A percentile compares a stretch with the other conserved stretches of the same genome.
These are phyloP conservation scores for Tuber borchii DNA, from an alignment of 495 filamentous ascomycete species.

Conservation along the genomic window DNA sequence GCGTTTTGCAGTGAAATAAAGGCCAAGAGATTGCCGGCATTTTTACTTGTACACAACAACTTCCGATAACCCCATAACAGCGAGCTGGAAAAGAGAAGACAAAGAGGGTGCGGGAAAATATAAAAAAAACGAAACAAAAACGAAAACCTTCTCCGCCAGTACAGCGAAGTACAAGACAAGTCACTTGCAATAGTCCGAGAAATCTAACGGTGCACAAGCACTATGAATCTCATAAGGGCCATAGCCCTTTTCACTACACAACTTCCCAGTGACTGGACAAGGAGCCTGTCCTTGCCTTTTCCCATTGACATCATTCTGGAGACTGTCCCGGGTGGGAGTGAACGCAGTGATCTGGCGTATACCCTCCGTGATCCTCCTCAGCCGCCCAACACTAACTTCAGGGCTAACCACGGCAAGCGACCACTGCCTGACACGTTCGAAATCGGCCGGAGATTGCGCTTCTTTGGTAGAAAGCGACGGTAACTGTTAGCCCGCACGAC, in stretches of 20 bases:
- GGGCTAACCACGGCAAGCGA: too few species aligned
- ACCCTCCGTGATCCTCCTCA: neutral
- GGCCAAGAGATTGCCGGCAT: neutral
- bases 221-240: neutral
- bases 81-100: neutral
- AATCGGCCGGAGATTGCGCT: neutral
- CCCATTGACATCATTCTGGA: neutral
- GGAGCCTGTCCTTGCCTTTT: neutral
- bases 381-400: neutral
- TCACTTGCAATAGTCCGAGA: neutral
- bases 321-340: neutral
- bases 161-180: neutral
- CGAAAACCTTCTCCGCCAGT: neutral
- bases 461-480: neutral
- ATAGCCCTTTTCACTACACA: neutral
- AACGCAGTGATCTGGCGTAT: neutral
- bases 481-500: neutral
- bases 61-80: neutral
- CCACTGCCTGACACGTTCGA: neutral
- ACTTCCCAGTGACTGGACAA: neutral
- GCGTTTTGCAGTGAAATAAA: neutral
- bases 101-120: neutral
- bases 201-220: neutral
- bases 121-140: neutral
- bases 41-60: neutral